A percentile compares a stretch with the other conserved stretches of the same genome.
Evolutionary conservation across 2,329 filamentous ascomycete species (phyloP).

Genomic region (Fusarium sp.): DNA sequence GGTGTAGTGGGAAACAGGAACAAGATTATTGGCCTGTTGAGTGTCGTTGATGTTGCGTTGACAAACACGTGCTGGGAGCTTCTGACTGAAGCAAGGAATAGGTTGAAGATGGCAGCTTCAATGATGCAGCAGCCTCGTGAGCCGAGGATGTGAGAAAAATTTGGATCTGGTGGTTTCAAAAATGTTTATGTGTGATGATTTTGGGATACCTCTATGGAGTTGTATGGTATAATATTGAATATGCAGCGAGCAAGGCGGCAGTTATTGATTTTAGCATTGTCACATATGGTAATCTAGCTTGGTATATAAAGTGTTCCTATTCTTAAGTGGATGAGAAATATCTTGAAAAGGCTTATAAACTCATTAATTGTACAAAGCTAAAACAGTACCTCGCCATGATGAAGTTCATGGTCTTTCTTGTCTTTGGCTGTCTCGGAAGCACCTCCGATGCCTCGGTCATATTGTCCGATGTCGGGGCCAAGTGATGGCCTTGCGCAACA

Average conservation of each 20-base stretch:
- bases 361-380: too few relatives aligned
- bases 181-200: background rate
- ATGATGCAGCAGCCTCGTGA: constrained; percentile 46
- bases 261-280: background rate
- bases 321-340: too few relatives aligned
- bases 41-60: constrained; percentile 45
- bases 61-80: constrained; percentile 46
- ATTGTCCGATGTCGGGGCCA: constrained; percentile 15
- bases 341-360: background rate
- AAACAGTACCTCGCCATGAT: background rate
- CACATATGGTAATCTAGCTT: background rate
- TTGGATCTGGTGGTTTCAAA: background rate
- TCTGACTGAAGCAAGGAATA: constrained; percentile 43
- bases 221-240: constrained; percentile 9
- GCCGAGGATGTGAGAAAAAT: constrained; percentile 30
- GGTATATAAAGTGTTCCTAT: background rate
- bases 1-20: constrained; percentile 47
- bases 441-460: constrained; percentile 23
- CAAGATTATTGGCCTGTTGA: constrained; percentile 44
- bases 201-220: constrained; percentile 13
- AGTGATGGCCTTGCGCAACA: background rate
- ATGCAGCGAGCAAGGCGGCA: background rate
- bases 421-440: constrained; percentile 1
- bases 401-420: background rate
- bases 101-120: constrained; percentile 44